Evolutionary conservation across 2,329 filamentous ascomycete species (phyloP), one percentile per base, ranked within the genome.

Genomic region (Pyrenochaeta sp.): DNA sequence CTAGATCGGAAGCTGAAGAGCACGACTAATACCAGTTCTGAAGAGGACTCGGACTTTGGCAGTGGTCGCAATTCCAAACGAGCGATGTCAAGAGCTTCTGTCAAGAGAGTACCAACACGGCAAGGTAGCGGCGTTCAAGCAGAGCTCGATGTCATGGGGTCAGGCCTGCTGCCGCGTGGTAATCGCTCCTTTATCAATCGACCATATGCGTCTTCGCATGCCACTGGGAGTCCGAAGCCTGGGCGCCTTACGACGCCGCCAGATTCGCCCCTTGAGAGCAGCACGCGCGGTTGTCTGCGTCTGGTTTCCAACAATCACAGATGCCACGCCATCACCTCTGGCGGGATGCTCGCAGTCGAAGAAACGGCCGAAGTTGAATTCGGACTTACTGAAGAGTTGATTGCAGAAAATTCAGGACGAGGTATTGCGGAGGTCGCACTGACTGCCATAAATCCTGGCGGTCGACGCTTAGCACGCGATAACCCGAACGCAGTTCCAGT

Each of bases 321-420:
- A 54, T 89, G 86, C 61, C 84, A 86, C 32, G 84, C 83, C 6
- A 81, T 89, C 48, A 85, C 83, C 44, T 86, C 94, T 5, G 82
- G 95, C 39, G 92, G 96, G 72, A 95, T 97, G 87, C 86, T 96
- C 28, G 94, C 95, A 61, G 86, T 98, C 1, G 95, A 98, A 78
- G 93, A 95, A 70, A 91, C 96, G 54, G 93, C 93, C 0, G 90
- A 93, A 58, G 90, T 91, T 42, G 93, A 97, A 65, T 87, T 96
- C 56, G 93, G 93, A 5, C 83, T 98, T 46, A 91, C 90, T 0
- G 92, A 96, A 73, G 92, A 95, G 52, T 89, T 97, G 77, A 92
- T 98, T 82, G 89, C 92, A 0, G 95, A 98, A 72, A 97, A 94
- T 72, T 91, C 93, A 1, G 94, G 91, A 19, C 88, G 94, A 27